Conservation (phyloP, 2,329 filamentous ascomycete genomes). For the Neofusicoccum parvum region DNA sequence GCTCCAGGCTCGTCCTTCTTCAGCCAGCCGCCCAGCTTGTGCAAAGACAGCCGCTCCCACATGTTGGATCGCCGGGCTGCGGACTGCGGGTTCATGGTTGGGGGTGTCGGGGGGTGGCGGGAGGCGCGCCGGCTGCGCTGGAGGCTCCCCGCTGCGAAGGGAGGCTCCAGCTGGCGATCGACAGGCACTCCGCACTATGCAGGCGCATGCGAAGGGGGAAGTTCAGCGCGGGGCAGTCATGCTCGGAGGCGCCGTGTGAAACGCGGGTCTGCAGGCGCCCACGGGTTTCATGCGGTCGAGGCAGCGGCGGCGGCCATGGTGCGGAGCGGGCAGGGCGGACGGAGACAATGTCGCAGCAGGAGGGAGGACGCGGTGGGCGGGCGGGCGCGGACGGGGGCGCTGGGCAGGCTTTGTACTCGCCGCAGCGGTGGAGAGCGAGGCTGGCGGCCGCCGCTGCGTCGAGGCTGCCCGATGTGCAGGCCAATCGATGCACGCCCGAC, state of each 20-base stretch:
- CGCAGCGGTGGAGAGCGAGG: no score
- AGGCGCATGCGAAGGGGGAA: slow-evolving; percentile 9
- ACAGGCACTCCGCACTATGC: slow-evolving; percentile 8
- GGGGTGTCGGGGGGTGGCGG: not conserved
- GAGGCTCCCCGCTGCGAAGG: slow-evolving; percentile 8
- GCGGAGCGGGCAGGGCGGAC: not conserved
- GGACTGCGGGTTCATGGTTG: slow-evolving; percentile 10
- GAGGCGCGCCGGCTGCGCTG: not conserved
- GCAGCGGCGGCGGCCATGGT: not conserved
- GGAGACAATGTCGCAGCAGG: not conserved
- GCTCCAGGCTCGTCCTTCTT: slow-evolving; percentile 41
- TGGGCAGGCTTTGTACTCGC: slow-evolving; percentile 3
- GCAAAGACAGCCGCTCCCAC: slow-evolving; percentile 40
- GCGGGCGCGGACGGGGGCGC: not conserved
- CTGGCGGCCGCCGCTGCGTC: no score
- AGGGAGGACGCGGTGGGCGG: not conserved
- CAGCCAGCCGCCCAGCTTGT: slow-evolving; percentile 45
- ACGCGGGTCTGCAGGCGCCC: slow-evolving; percentile 8
- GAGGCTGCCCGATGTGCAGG: not conserved
- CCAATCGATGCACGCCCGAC: not conserved
- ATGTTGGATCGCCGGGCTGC: slow-evolving; percentile 27
- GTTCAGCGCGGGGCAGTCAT: slow-evolving; percentile 10
- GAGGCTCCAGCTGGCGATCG: slow-evolving; percentile 16
- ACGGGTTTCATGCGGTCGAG: slow-evolving; percentile 12
- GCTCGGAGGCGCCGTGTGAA: slow-evolving; percentile 5